Evolutionary conservation across 805 yeast genomes (phyloP).

Genomic region (Jamesozyma hellenica): DNA sequence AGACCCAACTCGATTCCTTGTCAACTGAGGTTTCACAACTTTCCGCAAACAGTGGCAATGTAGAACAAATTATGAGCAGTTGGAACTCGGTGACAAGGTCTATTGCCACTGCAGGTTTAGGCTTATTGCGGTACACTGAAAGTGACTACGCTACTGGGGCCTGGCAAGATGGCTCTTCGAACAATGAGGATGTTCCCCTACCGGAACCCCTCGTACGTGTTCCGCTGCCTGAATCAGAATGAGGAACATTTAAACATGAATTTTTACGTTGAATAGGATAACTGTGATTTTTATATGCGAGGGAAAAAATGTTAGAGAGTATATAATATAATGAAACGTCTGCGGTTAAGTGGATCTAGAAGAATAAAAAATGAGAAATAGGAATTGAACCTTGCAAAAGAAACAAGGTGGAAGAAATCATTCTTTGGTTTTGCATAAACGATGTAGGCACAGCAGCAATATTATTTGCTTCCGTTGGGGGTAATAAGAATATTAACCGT

Average conservation of each 20-base stretch:
- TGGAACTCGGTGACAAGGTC: slow-evolving; percentile 27
- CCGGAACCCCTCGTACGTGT: slow-evolving; percentile 62
- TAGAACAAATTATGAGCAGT: slow-evolving; percentile 20
- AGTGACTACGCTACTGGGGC: slow-evolving; percentile 26
- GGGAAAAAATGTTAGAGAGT: too few relatives aligned
- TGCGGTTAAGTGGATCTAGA: too few relatives aligned
- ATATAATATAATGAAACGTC: too few relatives aligned
- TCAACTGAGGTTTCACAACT: slow-evolving; percentile 18
- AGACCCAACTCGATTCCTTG: slow-evolving; percentile 20
- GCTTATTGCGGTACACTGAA: slow-evolving; percentile 24
- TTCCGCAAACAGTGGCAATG: slow-evolving; percentile 20
- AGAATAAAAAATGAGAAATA: too few relatives aligned
- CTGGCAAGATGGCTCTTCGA: slow-evolving; percentile 23
- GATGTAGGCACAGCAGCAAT: too few relatives aligned
- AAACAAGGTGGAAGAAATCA: too few relatives aligned
- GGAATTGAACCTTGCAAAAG: too few relatives aligned
- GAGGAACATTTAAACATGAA: not conserved
- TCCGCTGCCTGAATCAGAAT: slow-evolving; percentile 1
- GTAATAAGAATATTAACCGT: too few relatives aligned
- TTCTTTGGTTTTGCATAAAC: too few relatives aligned
- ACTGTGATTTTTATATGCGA: too few relatives aligned
- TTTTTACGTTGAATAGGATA: too few relatives aligned
- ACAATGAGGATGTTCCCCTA: slow-evolving; percentile 35
- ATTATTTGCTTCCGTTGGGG: too few relatives aligned
- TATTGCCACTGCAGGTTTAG: slow-evolving; percentile 26